phyloP scores from a whole-genome alignment of 2,329 filamentous ascomycete genomes.

The Pyrenochaeta sp. region DNA sequence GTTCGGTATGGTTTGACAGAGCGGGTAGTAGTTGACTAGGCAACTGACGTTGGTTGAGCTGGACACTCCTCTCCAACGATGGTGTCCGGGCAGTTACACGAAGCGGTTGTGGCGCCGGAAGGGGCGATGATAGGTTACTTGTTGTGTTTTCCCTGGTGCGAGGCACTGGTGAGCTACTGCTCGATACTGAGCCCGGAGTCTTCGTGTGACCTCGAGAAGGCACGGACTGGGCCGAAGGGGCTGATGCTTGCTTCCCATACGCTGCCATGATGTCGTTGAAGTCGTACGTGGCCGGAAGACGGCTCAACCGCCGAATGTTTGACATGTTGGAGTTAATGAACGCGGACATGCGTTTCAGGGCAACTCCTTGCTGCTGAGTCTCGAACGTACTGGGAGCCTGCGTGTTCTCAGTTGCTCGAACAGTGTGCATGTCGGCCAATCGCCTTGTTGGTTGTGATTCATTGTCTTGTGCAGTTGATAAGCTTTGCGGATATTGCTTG shows the following conservation, averaged over 20 bases:
- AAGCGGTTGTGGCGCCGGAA: no score
- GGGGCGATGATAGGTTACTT: no score
- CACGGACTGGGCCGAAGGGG: no score
- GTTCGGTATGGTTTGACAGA: no score
- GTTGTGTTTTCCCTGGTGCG: no score
- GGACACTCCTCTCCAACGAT: no score
- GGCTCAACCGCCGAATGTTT: slow-evolving; percentile 24
- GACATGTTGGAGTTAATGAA: slow-evolving; percentile 30
- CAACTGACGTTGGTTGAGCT: no score
- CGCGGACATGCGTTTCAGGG: slow-evolving; percentile 22
- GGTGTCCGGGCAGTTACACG: no score
- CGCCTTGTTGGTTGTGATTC: slow-evolving; percentile 9
- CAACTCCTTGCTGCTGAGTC: slow-evolving; percentile 17
- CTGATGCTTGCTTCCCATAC: slow-evolving; percentile 21
- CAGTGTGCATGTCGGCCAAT: slow-evolving; percentile 26
- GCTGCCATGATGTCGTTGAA: slow-evolving; percentile 26
- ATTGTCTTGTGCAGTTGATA: background rate
- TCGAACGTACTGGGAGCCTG: slow-evolving; percentile 26
- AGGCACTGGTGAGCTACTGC: no score
- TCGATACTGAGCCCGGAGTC: no score
- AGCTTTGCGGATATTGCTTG: slow-evolving; percentile 10
- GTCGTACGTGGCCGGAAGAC: slow-evolving; percentile 24
- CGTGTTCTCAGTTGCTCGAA: slow-evolving; percentile 15
- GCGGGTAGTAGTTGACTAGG: no score
- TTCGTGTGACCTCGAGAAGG: no score